Percentiles rank a stretch among this genome's conserved stretches.
These are phyloP conservation scores for Alternaria brassicae DNA, from an alignment of 2,329 filamentous ascomycete species.

Conservation along the genomic window DNA sequence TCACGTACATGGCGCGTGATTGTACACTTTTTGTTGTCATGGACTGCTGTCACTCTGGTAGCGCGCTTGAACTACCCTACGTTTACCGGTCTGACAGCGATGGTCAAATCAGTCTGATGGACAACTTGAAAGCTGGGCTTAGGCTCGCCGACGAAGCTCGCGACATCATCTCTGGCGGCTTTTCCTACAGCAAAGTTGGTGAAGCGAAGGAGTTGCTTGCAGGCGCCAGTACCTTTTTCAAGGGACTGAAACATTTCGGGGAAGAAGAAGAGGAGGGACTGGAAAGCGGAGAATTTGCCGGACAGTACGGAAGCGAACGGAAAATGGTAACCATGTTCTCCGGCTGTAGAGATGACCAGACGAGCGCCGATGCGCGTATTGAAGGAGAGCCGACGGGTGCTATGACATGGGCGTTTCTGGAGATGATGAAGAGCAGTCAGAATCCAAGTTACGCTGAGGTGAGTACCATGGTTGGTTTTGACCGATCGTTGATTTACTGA, in stretches of 20 bases:
- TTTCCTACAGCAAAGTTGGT: slow-evolving; percentile 57
- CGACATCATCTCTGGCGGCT: slow-evolving; percentile 59
- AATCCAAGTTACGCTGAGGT: slow-evolving; percentile 53
- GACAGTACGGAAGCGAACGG: slow-evolving; percentile 55
- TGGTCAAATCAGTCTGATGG: slow-evolving; percentile 63
- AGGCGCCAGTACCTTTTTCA: slow-evolving; percentile 63
- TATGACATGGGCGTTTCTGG: slow-evolving; percentile 59
- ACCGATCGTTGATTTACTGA: neutral
- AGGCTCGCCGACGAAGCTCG: slow-evolving; percentile 59
- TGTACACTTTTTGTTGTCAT: slow-evolving; percentile 64
- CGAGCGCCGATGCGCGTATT: slow-evolving; percentile 58
- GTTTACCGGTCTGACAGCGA: slow-evolving; percentile 65
- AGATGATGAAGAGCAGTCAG: slow-evolving; percentile 51
- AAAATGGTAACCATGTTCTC: slow-evolving; percentile 61
- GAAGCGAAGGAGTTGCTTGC: slow-evolving; percentile 62
- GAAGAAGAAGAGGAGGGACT: slow-evolving; percentile 56
- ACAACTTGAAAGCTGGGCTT: slow-evolving; percentile 62
- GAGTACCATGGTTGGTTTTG: slow-evolving; percentile 12
- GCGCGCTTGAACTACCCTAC: slow-evolving; percentile 65
- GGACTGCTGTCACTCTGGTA: slow-evolving; percentile 69
- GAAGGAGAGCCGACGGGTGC: slow-evolving; percentile 54
- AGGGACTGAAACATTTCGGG: slow-evolving; percentile 57
- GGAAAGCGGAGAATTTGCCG: slow-evolving; percentile 47
- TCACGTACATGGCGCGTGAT: slow-evolving; percentile 59
- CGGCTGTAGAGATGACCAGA: slow-evolving; percentile 61